Percentiles rank a stretch among this genome's conserved stretches.
phyloP scores from a whole-genome alignment of 331 rosid species.

The Phaseolus coccineus region DNA sequence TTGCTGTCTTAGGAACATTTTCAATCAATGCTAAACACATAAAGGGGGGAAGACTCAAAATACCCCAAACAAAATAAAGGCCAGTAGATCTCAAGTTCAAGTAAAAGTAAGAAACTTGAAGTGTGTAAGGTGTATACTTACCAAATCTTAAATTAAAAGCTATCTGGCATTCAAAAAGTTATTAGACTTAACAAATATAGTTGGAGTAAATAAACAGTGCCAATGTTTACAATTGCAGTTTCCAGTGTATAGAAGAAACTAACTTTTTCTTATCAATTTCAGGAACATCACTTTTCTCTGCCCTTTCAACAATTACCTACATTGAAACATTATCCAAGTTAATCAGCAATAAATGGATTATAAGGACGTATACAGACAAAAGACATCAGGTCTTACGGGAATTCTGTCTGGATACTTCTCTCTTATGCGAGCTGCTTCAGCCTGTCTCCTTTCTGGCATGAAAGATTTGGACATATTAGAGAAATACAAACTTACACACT shows the following conservation, averaged over 20 bases:
- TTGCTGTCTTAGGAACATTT: constrained; percentile 5
- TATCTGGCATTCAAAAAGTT: background rate
- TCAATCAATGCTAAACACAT: constrained; percentile 1
- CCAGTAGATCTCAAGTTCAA: constrained; percentile 6
- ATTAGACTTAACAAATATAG: background rate
- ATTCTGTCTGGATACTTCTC: constrained; percentile 87
- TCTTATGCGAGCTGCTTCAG: constrained; percentile 81
- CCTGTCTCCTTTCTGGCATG: constrained; percentile 80
- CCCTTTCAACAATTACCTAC: constrained; percentile 92
- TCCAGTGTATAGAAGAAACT: constrained; percentile 41
- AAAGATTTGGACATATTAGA: constrained; percentile 41
- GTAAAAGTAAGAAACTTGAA: background rate
- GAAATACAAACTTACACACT: constrained; percentile 14
- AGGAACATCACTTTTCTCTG: constrained; percentile 84
- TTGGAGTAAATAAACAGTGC: constrained; percentile 6
- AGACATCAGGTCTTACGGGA: constrained; percentile 60
- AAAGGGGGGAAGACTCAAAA: background rate
- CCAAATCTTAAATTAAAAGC: background rate
- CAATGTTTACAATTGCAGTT: constrained; percentile 5
- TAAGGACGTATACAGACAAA: background rate
- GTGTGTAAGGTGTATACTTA: background rate
- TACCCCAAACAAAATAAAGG: constrained; percentile 5
- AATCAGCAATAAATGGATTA: constrained; percentile 18
- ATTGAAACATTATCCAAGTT: constrained; percentile 28
- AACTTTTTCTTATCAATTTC: constrained; percentile 87